phyloP scores from a whole-genome alignment of 2,329 filamentous ascomycete genomes.

The Aspergillus spinulosporus region DNA sequence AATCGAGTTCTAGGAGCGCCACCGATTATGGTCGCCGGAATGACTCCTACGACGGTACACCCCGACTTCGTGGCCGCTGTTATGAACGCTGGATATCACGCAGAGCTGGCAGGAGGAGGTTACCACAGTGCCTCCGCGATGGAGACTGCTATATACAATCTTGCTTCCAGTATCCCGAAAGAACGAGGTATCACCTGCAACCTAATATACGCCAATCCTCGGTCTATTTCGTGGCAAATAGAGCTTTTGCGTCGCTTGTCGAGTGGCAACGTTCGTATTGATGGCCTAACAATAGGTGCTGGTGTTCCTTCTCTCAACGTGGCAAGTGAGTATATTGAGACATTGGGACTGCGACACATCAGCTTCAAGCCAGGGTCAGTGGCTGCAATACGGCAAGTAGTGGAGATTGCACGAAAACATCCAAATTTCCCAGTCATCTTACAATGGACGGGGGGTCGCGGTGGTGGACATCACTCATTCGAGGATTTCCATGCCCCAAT shows the following conservation, averaged over 20 bases:
- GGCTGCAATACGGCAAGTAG: slow-evolving; percentile 81
- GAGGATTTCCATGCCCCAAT: slow-evolving; percentile 95
- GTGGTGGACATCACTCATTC: slow-evolving; percentile 90
- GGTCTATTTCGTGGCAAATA: slow-evolving; percentile 56
- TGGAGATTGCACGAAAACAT: slow-evolving; percentile 94
- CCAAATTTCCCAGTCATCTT: slow-evolving; percentile 88
- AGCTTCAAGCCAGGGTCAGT: slow-evolving; percentile 92
- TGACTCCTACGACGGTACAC: slow-evolving; percentile 86
- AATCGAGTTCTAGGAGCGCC: slow-evolving; percentile 80
- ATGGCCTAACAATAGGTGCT: slow-evolving; percentile 86
- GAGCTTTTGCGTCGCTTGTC: slow-evolving; percentile 56
- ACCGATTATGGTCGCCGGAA: slow-evolving; percentile 86
- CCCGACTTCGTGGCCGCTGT: slow-evolving; percentile 64
- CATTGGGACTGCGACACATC: slow-evolving; percentile 88
- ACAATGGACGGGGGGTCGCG: slow-evolving; percentile 93
- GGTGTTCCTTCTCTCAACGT: slow-evolving; percentile 93
- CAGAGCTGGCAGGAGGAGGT: slow-evolving; percentile 53
- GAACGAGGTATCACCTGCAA: slow-evolving; percentile 56
- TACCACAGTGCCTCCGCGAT: slow-evolving; percentile 50
- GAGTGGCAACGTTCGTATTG: slow-evolving; percentile 78
- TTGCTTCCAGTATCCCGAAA: slow-evolving; percentile 67
- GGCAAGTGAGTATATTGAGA: slow-evolving; percentile 90
- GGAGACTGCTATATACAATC: slow-evolving; percentile 48
- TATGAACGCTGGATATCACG: slow-evolving; percentile 52
- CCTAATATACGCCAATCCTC: slow-evolving; percentile 56